Evolutionary conservation across 169 alveolate species (phyloP), one percentile per base, ranked within the genome.

Genomic region (Blepharisma undulans): DNA sequence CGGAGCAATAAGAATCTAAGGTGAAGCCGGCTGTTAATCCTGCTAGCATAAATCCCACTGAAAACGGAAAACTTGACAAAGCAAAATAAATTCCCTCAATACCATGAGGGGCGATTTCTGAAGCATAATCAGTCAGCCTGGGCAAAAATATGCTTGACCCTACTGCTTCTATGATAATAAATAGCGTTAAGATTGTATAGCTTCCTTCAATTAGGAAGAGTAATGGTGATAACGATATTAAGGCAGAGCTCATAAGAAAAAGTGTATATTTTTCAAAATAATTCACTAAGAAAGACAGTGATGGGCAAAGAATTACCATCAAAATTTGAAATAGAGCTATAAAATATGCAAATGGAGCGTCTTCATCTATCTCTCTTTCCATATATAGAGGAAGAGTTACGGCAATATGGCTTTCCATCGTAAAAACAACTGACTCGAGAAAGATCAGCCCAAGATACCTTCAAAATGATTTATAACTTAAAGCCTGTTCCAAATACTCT

Each of bases 121-220:
- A 34, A 29, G 95, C 66, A 80, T 76, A 86, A 74, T 93, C 95
- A 30, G 76, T 89, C 27, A 93, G 92, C 25, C 94, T 84, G 12
- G 95, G 95, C 12, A 88, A 36, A 90, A 90, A 91, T 33, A 89
- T 36, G 5, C 93, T 82, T 82, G 91, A 94, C 2, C 95, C 95
- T 18, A 93, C 19, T 18, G 95, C 60, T 30, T 91, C 80, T 16
- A 79, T 34, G 8, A 85, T 36, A 19, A 91, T 87, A 87, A 93
- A 93, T 84, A 87, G 76, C 60, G 80, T 16, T n/a, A 81, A 25
- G 36, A 84, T 77, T 74, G 74, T 36, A 60, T 90, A 91, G 27
- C 80, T 60, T 81, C 84, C 87, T 30, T 93, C 94, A 59, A 92
- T 25, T 18, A 71, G 60, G 19, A 93, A 72, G n/a, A 81, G 48